Evolutionary conservation across 371 early-diverging fungal genomes (phyloP).

Genomic region (Entomophthora muscae): DNA sequence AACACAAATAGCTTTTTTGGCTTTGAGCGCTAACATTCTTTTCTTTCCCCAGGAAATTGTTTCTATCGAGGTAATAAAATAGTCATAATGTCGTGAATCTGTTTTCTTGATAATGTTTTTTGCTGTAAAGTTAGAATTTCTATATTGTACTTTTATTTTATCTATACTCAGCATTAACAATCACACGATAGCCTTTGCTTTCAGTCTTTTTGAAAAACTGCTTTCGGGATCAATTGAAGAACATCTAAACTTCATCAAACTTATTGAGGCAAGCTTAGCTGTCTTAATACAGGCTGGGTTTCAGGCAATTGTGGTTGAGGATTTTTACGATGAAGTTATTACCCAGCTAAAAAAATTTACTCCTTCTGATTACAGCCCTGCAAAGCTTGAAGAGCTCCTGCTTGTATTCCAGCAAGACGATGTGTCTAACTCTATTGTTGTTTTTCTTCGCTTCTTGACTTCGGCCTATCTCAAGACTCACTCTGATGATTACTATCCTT

Average conservation of each 20-base stretch:
- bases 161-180: not conserved
- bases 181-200: slow-evolving; percentile 30
- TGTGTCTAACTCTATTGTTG: slow-evolving; percentile 43
- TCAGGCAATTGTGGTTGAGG: slow-evolving; percentile 37
- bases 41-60: slow-evolving; percentile 30
- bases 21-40: not conserved
- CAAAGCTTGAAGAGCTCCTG: slow-evolving; percentile 14
- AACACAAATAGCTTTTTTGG: not conserved
- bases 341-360: slow-evolving; percentile 19
- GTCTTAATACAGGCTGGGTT: slow-evolving; percentile 30
- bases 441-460: slow-evolving; percentile 40
- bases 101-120: not conserved
- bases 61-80: slow-evolving; percentile 38
- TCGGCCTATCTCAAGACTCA: slow-evolving; percentile 44
- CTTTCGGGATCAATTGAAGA: slow-evolving; percentile 15
- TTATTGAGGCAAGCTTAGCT: slow-evolving; percentile 24
- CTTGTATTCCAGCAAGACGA: slow-evolving; percentile 36
- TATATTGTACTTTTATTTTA: not conserved
- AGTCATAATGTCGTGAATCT: not conserved
- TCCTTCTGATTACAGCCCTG: slow-evolving; percentile 9
- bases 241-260: slow-evolving; percentile 16
- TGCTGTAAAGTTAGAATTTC: not conserved
- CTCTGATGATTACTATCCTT: slow-evolving; percentile 43
- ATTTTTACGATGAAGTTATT: slow-evolving; percentile 34
- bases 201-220: slow-evolving; percentile 44